phyloP scores from a whole-genome alignment of 2,329 filamentous ascomycete species.

The Proliferodiscus dingleyae region DNA sequence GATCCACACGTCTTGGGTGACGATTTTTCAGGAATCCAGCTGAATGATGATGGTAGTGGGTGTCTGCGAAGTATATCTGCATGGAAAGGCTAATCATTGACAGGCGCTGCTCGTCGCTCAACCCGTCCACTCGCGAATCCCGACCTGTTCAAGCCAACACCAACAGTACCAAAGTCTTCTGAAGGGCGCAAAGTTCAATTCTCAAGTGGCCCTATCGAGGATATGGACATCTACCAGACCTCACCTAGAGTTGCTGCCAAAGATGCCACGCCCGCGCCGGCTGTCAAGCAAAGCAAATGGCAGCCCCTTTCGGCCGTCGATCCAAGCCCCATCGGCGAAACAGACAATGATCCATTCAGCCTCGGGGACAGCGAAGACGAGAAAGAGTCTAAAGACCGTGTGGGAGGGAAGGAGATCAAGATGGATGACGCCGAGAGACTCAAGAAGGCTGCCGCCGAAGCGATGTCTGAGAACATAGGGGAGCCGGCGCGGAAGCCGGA shows the following conservation, averaged over 20 bases:
- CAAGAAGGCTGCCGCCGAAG: slow-evolving; percentile 56
- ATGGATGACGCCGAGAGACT: slow-evolving; percentile 52
- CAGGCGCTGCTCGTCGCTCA: slow-evolving; percentile 51
- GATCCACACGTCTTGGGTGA: slow-evolving; percentile 87
- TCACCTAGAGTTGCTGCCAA: slow-evolving; percentile 53
- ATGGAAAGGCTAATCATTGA: slow-evolving; percentile 17
- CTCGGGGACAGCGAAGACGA: slow-evolving; percentile 95
- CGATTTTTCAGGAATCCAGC: slow-evolving; percentile 72
- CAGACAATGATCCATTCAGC: slow-evolving; percentile 93
- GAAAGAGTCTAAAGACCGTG: slow-evolving; percentile 62
- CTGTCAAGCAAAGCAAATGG: slow-evolving; percentile 84
- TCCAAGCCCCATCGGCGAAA: slow-evolving; percentile 75
- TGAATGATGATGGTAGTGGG: slow-evolving; percentile 62
- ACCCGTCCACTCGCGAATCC: slow-evolving; percentile 68
- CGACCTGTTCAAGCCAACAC: slow-evolving; percentile 70
- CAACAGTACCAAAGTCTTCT: slow-evolving; percentile 38
- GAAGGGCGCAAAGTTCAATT: slow-evolving; percentile 48
- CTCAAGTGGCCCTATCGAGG: slow-evolving; percentile 57
- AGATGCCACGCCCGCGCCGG: slow-evolving; percentile 42
- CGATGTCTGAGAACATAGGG: slow-evolving; percentile 38
- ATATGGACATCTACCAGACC: slow-evolving; percentile 73
- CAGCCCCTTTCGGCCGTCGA: slow-evolving; percentile 85
- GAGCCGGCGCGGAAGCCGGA: slow-evolving; percentile 27
- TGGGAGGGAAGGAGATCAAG: slow-evolving; percentile 47
- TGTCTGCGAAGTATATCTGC: slow-evolving; percentile 11